Conservation (phyloP, 805 yeast genomes). For the Candida insectalens region DNA sequence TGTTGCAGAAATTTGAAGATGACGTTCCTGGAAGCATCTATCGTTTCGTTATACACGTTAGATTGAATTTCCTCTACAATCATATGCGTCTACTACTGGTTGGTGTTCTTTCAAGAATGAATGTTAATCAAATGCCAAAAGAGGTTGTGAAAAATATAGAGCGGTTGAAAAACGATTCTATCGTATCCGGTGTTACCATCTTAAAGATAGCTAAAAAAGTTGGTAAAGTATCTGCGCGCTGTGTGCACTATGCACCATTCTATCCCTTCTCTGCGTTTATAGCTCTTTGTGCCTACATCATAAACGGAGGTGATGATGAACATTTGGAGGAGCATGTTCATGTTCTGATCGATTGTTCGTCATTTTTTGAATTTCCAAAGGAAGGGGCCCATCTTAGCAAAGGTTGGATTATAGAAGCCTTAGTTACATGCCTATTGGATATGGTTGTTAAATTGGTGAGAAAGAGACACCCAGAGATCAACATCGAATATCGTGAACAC, state of each 20-base stretch:
- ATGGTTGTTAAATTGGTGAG: slow-evolving; percentile 12
- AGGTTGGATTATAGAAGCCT: slow-evolving; percentile 12
- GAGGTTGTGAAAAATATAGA: background rate
- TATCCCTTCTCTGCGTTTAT: slow-evolving; percentile 25
- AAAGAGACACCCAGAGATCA: slow-evolving; percentile 7
- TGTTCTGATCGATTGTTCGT: slow-evolving; percentile 15
- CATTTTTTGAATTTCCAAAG: slow-evolving; percentile 3
- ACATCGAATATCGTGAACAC: slow-evolving; percentile 12
- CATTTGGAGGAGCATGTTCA: slow-evolving; percentile 15
- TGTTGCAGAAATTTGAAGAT: too few relatives aligned
- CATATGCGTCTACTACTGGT: slow-evolving; percentile 9
- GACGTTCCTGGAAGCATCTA: too few relatives aligned
- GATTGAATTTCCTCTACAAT: slow-evolving; percentile 20
- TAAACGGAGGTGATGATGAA: slow-evolving; percentile 12
- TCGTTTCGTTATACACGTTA: too few relatives aligned
- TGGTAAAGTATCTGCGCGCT: too few relatives aligned
- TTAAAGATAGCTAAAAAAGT: slow-evolving; percentile 11
- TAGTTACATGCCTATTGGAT: slow-evolving; percentile 14
- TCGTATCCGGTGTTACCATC: slow-evolving; percentile 20
- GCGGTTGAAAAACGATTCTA: slow-evolving; percentile 8
- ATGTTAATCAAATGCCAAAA: too few relatives aligned
- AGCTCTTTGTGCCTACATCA: slow-evolving; percentile 17
- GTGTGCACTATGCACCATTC: too few relatives aligned
- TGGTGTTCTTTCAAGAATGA: too few relatives aligned
- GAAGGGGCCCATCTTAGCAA: slow-evolving; percentile 6